These are phyloP conservation scores for Geotrichum phurueaensis DNA, from an alignment of 1,139 yeast genomes.

Conservation along the genomic window DNA sequence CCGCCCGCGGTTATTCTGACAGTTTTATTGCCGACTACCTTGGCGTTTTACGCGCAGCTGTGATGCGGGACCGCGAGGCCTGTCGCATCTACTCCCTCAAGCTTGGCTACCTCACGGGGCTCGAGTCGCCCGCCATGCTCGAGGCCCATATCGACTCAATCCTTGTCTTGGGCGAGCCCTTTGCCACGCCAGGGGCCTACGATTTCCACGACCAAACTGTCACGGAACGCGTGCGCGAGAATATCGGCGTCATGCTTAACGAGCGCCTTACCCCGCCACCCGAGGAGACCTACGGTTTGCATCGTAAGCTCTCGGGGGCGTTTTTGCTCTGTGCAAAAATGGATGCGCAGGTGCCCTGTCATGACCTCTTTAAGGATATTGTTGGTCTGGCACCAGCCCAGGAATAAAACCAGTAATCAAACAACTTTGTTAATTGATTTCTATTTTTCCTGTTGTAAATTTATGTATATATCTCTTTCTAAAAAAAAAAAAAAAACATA, in stretches of 20 bases:
- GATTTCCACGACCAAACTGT: constrained; percentile 82
- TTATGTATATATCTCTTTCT: constrained; percentile 18
- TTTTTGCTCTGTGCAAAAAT: constrained; percentile 83
- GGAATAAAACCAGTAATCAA: too few species aligned
- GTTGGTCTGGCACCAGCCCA: constrained; percentile 41
- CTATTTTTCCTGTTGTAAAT: neutral
- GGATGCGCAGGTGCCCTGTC: constrained; percentile 78
- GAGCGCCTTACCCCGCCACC: constrained; percentile 97
- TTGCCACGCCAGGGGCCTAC: constrained; percentile 47
- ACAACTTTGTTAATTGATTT: too few species aligned
- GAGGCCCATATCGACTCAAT: constrained; percentile 90
- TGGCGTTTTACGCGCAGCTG: constrained; percentile 70
- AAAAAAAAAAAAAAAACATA: too few species aligned
- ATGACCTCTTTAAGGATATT: constrained; percentile 66
- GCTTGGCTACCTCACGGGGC: constrained; percentile 86
- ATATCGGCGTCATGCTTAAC: constrained; percentile 80
- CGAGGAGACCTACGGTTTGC: constrained; percentile 92
- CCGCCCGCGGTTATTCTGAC: constrained; percentile 71
- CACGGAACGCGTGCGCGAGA: constrained; percentile 82
- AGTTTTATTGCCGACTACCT: constrained; percentile 67
- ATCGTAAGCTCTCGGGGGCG: constrained; percentile 91
- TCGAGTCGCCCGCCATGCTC: constrained; percentile 81
- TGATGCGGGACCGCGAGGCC: constrained; percentile 55
- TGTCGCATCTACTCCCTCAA: constrained; percentile 62
- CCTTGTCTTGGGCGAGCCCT: constrained; percentile 88